Conservation (phyloP, 495 filamentous ascomycete species). For the Apiosordaria backusii region DNA sequence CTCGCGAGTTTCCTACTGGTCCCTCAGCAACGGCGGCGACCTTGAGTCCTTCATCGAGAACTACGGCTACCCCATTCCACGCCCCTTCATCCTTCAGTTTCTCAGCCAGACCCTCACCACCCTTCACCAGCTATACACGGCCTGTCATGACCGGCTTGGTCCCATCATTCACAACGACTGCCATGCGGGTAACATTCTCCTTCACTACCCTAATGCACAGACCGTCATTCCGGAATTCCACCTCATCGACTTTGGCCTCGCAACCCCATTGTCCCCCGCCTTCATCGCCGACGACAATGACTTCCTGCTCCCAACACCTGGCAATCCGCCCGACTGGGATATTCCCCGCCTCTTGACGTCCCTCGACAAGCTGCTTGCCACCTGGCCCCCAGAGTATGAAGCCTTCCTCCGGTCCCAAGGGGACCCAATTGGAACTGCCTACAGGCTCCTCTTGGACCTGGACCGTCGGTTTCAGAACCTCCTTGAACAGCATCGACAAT, state of each 20-base stretch:
- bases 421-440: background rate
- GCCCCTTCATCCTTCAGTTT: conserved; percentile 5
- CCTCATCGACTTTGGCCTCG: conserved; percentile 11
- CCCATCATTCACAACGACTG: conserved; percentile 8
- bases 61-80: background rate
- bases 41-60: background rate
- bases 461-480: background rate
- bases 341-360: background rate
- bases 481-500: background rate
- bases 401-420: background rate
- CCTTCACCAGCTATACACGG: conserved; percentile 9
- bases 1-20: conserved; percentile 8
- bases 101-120: conserved; percentile 7
- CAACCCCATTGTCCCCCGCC: background rate
- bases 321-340: background rate
- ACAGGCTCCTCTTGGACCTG: conserved; percentile 1
- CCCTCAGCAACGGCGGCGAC: conserved; percentile 13
- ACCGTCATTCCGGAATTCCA: background rate
- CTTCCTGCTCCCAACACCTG: too few relatives aligned
- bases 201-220: background rate
- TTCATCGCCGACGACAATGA: background rate
- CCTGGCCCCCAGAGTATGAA: background rate
- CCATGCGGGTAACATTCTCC: background rate
- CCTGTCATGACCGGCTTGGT: background rate
- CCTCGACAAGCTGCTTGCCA: background rate